Percentiles rank a stretch among this genome's conserved stretches.
Evolutionary conservation across 2,329 filamentous ascomycete species (phyloP).

Genomic region (Scedosporium apiospermum): DNA sequence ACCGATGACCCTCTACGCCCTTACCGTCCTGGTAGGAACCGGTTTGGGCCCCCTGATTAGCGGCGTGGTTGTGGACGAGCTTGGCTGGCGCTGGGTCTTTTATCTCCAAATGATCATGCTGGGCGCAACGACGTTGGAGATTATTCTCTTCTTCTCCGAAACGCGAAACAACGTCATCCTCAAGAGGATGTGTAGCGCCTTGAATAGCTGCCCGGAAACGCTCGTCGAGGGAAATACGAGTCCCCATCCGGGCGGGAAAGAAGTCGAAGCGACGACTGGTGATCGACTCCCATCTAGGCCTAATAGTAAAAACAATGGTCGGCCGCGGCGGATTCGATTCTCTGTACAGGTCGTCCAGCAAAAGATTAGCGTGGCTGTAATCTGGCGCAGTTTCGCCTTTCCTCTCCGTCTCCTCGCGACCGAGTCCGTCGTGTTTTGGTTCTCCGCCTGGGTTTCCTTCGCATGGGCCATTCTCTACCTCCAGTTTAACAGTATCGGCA

Average conservation of each 20-base stretch:
- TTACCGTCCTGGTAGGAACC: conserved; percentile 51
- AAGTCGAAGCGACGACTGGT: neutral
- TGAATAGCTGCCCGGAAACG: conserved; percentile 49
- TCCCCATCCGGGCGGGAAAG: neutral
- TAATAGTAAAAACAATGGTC: no score
- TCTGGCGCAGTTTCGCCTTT: conserved; percentile 19
- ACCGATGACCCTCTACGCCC: conserved; percentile 59
- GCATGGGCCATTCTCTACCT: conserved; percentile 63
- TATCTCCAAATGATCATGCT: conserved; percentile 54
- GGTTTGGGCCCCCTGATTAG: conserved; percentile 52
- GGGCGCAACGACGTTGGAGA: conserved; percentile 41
- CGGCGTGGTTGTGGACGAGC: conserved; percentile 48
- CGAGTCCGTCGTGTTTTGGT: conserved; percentile 54
- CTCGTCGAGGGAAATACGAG: neutral
- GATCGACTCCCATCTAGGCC: no score
- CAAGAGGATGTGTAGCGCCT: conserved; percentile 43
- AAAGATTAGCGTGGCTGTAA: conserved; percentile 13
- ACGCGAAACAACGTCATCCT: conserved; percentile 59
- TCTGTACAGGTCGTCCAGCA: conserved; percentile 9
- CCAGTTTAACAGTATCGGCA: conserved; percentile 44
- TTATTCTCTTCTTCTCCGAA: conserved; percentile 54
- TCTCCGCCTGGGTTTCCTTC: conserved; percentile 63
- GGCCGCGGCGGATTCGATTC: neutral
- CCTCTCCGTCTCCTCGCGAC: conserved; percentile 39
- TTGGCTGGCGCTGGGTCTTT: conserved; percentile 58